Evolutionary conservation across 2,329 filamentous ascomycete species (phyloP).

Genomic region (Trichoderma atroviride): DNA sequence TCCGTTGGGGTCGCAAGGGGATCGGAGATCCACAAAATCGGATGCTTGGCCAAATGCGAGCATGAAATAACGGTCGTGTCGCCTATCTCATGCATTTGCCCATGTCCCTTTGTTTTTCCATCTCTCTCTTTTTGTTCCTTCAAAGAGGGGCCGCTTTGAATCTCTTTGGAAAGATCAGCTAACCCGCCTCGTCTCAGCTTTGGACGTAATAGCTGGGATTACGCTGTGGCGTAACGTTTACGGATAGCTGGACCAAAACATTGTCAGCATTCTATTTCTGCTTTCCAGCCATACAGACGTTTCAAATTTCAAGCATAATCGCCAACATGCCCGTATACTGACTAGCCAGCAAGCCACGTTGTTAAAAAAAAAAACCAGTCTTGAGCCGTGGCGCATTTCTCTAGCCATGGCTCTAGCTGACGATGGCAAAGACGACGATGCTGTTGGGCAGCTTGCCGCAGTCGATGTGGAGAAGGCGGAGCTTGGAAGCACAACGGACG

Average conservation of each 20-base stretch:
- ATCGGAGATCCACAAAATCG: slow-evolving; percentile 3
- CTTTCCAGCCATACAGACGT: not conserved
- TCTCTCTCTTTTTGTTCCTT: not conserved
- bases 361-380: no score
- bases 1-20: slow-evolving; percentile 7
- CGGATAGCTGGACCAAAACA: not conserved
- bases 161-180: not conserved
- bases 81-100: not conserved
- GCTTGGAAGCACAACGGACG: slow-evolving; percentile 40
- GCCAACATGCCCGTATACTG: slow-evolving; percentile 8
- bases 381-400: not conserved
- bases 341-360: slow-evolving; percentile 10
- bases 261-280: slow-evolving; percentile 10
- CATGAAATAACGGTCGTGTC: not conserved
- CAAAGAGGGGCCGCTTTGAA: not conserved
- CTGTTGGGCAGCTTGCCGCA: not conserved
- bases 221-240: not conserved
- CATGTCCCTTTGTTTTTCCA: not conserved
- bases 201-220: not conserved
- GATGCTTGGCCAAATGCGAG: not conserved
- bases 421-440: slow-evolving; percentile 9
- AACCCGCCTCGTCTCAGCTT: not conserved
- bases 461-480: slow-evolving; percentile 40
- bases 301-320: not conserved
- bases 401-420: not conserved